These are phyloP conservation scores for Clarireedia homoeocarpa DNA, from an alignment of 2,329 filamentous ascomycete species.

Conservation along the genomic window DNA sequence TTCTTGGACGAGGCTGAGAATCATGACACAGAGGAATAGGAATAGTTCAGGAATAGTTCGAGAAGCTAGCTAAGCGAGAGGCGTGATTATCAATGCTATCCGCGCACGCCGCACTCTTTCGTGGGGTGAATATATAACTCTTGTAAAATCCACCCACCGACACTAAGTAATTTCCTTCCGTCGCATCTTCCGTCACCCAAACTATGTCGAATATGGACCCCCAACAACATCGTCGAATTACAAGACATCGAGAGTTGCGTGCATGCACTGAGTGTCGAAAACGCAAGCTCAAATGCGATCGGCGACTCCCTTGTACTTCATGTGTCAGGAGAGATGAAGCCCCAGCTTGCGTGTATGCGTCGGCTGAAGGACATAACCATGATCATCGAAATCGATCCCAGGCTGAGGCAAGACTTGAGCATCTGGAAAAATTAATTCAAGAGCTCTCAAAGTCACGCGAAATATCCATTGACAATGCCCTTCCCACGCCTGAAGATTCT, in stretches of 20 bases:
- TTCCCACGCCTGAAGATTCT: neutral
- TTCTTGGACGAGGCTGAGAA: no score
- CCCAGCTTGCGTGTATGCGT: constrained; percentile 10
- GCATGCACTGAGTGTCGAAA: constrained; percentile 14
- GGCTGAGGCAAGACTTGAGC: constrained; percentile 13
- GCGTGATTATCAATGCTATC: no score
- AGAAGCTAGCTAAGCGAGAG: no score
- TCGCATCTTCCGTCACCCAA: no score
- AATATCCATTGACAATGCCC: neutral
- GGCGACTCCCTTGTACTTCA: constrained; percentile 13
- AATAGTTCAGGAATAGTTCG: no score
- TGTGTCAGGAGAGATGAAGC: constrained; percentile 16
- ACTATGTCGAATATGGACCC: no score
- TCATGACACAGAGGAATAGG: no score
- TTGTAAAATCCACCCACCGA: no score
- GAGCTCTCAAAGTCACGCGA: neutral
- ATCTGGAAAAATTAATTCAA: constrained; percentile 15
- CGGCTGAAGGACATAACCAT: neutral
- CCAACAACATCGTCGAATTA: neutral
- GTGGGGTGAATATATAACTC: no score
- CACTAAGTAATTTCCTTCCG: no score
- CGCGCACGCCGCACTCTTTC: no score
- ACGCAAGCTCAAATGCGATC: constrained; percentile 19
- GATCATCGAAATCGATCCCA: neutral
- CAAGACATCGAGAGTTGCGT: neutral